Percentiles rank a stretch among this genome's conserved stretches.
phyloP scores from a whole-genome alignment of 306 rosid species.

The Dryas drummondii region DNA sequence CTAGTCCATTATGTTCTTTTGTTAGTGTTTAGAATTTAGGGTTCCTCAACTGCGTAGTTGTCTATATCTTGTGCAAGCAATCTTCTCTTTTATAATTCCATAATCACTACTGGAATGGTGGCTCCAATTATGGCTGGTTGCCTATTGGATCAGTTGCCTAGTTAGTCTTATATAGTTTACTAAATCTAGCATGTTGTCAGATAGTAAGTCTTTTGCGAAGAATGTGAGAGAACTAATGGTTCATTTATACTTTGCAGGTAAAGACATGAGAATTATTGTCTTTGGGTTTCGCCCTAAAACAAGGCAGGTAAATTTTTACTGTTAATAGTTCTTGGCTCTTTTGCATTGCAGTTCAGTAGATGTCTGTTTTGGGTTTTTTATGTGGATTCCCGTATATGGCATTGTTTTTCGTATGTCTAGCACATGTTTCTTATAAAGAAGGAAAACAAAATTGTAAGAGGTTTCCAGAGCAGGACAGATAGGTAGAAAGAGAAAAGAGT shows the following conservation, averaged over 20 bases:
- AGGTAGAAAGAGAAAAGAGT: neutral
- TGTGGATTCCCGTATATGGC: neutral
- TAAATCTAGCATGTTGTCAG: neutral
- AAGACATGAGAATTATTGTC: slow-evolving; percentile 92
- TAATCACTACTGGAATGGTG: neutral
- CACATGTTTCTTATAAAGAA: neutral
- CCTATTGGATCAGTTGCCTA: neutral
- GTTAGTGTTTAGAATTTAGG: neutral
- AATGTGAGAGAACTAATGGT: slow-evolving; percentile 17
- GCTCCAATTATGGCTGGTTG: neutral
- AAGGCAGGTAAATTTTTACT: slow-evolving; percentile 67
- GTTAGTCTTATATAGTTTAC: neutral
- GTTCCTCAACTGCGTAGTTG: neutral
- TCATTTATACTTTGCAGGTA: slow-evolving; percentile 57
- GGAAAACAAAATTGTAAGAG: neutral
- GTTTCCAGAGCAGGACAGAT: neutral
- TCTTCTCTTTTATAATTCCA: neutral
- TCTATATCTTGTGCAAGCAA: neutral
- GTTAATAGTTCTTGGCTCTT: slow-evolving; percentile 12
- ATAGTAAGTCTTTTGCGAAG: slow-evolving; percentile 3
- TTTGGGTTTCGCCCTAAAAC: slow-evolving; percentile 90
- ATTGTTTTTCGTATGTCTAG: neutral
- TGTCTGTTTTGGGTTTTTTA: neutral
- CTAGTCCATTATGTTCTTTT: neutral
- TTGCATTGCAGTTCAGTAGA: neutral